phyloP scores from a whole-genome alignment of 306 rosid genomes.

The Boehmeria nivea region DNA sequence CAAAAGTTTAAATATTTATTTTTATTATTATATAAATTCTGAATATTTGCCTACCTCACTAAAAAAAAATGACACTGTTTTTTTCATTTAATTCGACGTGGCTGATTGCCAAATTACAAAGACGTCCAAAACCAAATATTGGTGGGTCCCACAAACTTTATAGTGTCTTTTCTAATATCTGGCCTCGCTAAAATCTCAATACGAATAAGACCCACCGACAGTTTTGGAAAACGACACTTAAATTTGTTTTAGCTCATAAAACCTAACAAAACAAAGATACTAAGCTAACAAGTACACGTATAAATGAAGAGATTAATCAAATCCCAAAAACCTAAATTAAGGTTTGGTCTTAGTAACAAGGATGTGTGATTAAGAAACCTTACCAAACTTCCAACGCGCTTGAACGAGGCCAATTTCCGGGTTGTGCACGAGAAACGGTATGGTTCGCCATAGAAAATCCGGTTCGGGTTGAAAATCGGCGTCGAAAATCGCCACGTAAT shows the following conservation, averaged over 20 bases:
- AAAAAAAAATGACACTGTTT: no score
- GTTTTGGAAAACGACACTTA: constrained; percentile 15
- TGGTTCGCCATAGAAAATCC: constrained; percentile 62
- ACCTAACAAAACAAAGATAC: background rate
- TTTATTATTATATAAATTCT: no score
- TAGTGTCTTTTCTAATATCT: no score
- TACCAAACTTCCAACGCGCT: constrained; percentile 90
- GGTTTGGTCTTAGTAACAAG: background rate
- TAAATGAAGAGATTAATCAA: background rate
- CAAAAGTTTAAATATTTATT: no score
- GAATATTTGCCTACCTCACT: no score
- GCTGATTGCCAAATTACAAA: background rate
- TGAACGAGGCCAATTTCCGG: constrained; percentile 63
- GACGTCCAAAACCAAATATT: constrained; percentile 12
- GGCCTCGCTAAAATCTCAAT: background rate
- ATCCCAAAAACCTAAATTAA: constrained; percentile 7
- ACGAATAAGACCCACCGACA: constrained; percentile 65
- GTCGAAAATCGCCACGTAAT: constrained; percentile 72
- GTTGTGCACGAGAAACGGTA: constrained; percentile 70
- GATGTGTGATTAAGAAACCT: background rate
- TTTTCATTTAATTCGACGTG: no score
- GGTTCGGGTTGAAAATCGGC: constrained; percentile 91
- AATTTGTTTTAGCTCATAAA: constrained; percentile 3
- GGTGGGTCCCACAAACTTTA: constrained; percentile 26
- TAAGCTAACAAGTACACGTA: no score